Base-by-base conservation (phyloP, 192 early-diverging fungal genomes). In the Linnemannia zychae region DNA sequence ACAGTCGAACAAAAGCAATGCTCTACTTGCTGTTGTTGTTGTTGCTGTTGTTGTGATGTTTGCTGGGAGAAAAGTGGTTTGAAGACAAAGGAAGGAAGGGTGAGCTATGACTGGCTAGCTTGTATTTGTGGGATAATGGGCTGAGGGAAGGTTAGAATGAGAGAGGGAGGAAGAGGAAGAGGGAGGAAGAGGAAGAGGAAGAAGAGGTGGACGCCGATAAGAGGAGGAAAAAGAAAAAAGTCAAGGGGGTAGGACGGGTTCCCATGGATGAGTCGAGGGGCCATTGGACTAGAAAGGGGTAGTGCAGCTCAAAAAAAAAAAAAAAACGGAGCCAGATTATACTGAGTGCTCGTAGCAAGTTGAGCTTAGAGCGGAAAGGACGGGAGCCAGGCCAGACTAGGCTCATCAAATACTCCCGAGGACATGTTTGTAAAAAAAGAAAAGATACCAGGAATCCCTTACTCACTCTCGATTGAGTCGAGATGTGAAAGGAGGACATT, bases 201-300 rank as follows among this genome's bases (percentile, higher is more conserved):
- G 13, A 63, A 22, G 11, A 7, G 13, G 0, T 15, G 28, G 36
- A 1, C 37, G 7, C 36, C 17, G 67, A 40, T 22, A 40, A 40
- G 12, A 40, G 38, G 0, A 69, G 38, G 13, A 33, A 34, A 38
- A 40, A 69, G 38, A 40, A n/a, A 34, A 69, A 33, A 36, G 33
- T 36, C 28, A 40, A 40, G 36, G 38, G 67, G 67, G 67, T 37
- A 67, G 67, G 67, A 38, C 67, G 22, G 67, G 67, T 69, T 69
- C 57, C 24, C 36, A 69, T 40, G 38, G 36, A 69, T 24, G n/a
- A 60, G 11, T 69, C 38, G 37, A 69, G 18, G 33, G 67, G 33
- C 57, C 24, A 44, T 44, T 44, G 40, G 40, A 63, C 24, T 28
- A 31, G 28, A 63, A 33, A 31, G 57, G 57, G 57, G 57, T 63